These are phyloP conservation scores for Clavispora vitiphila DNA, from an alignment of 805 yeast genomes.

Conservation along the genomic window DNA sequence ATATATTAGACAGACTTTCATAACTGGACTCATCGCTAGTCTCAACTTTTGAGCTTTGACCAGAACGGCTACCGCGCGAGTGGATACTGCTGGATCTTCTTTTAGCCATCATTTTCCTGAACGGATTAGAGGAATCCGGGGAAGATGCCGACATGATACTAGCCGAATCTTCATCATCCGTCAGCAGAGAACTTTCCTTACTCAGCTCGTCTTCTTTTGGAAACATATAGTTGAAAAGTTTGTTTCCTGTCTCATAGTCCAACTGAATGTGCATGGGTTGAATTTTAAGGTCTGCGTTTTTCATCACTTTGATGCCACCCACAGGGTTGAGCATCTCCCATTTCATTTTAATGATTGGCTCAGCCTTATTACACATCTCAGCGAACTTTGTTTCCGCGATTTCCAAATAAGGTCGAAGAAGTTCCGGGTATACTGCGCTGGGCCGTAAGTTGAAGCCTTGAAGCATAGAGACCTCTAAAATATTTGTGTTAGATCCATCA, in stretches of 20 bases:
- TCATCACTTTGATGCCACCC: constrained; percentile 86
- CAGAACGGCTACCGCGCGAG: background rate
- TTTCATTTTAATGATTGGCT: constrained; percentile 25
- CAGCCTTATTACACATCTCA: constrained; percentile 1
- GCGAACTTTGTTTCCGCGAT: constrained; percentile 15
- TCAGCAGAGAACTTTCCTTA: constrained; percentile 37
- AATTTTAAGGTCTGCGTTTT: constrained; percentile 52
- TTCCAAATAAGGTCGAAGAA: constrained; percentile 49
- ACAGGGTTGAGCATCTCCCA: constrained; percentile 87
- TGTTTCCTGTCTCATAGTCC: constrained; percentile 65
- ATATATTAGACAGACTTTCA: background rate
- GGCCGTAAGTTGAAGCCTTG: constrained; percentile 64
- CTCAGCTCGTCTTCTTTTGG: constrained; percentile 40
- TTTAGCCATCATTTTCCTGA: constrained; percentile 2
- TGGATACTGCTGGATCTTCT: background rate
- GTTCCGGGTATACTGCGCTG: constrained; percentile 60
- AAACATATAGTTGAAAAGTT: constrained; percentile 63
- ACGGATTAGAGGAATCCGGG: background rate
- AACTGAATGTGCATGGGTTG: constrained; percentile 68
- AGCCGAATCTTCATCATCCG: constrained; percentile 23
- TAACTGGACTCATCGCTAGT: background rate
- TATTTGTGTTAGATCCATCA: constrained; percentile 64
- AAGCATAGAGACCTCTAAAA: constrained; percentile 52
- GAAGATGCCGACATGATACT: constrained; percentile 1
- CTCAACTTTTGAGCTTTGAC: background rate